Evolutionary conservation across 176 grass and related monocot genomes (phyloP), one percentile per base, ranked within the genome.

Genomic region (Carex kokanica): DNA sequence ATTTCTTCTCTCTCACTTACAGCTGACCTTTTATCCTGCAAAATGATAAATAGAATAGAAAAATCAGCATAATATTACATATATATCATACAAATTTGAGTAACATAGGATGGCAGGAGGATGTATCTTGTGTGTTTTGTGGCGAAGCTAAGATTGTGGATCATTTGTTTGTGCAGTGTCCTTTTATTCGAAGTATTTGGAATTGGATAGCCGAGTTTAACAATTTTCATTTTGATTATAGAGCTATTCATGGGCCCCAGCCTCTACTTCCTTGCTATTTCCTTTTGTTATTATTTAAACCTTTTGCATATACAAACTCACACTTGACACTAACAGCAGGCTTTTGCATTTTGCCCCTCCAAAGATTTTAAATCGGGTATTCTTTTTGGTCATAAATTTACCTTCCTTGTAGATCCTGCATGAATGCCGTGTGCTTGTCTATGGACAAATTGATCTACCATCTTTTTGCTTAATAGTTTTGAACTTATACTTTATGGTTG

Each of bases 201-300:
- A n/a, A n/a, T n/a, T n/a, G n/a, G n/a, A n/a, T n/a, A n/a, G n/a
- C n/a, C n/a, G n/a, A n/a, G n/a, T n/a, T n/a, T n/a, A n/a, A n/a
- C n/a, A n/a, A n/a, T n/a, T n/a, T n/a, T n/a, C n/a, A n/a, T n/a
- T n/a, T n/a, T n/a, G n/a, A n/a, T n/a, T n/a, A n/a, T n/a, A n/a
- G n/a, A n/a, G n/a, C n/a, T n/a, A n/a, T n/a, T n/a, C 72, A 16
- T 65, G 84, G 55, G 10, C 38, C 83, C n/a, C 54, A 51, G 16
- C 60, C 43, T 51, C 56, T 18, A 29, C 43, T 86, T 86, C 84
- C 74, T 38, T 40, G 84, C 47, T 80, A 43, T 18, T 86, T 86
- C 84, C 58, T 65, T 25, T 56, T 9, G 13, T 54, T 78, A 12
- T 27, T 52, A 49, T 49, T 66, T 14, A 29, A 82, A 23, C 80